Evolutionary conservation across 2,329 filamentous ascomycete species (phyloP).

Genomic region (Penicillium italicum): DNA sequence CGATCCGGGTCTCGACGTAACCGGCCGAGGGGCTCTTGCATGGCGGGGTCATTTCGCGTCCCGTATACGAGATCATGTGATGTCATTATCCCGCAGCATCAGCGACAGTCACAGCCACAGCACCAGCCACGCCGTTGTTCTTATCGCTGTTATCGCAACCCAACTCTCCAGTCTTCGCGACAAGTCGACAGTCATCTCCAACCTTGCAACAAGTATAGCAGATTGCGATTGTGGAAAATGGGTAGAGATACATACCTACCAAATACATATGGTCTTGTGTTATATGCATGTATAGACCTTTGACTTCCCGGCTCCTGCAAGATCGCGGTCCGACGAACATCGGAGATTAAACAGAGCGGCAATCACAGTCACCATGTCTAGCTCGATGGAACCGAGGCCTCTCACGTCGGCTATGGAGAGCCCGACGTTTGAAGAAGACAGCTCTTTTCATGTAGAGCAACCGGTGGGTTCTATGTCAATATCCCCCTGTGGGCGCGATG

Average conservation of each 20-base stretch:
- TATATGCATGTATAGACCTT: slow-evolving; percentile 1
- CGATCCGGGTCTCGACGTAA: slow-evolving; percentile 19
- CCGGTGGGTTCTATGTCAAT: slow-evolving; percentile 86
- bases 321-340: slow-evolving; percentile 9
- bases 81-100: neutral
- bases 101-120: slow-evolving; percentile 9
- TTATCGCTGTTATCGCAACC: slow-evolving; percentile 19
- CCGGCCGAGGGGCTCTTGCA: slow-evolving; percentile 29
- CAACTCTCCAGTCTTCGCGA: neutral
- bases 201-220: neutral
- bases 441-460: slow-evolving; percentile 76
- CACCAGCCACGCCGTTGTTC: slow-evolving; percentile 1
- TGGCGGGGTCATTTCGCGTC: slow-evolving; percentile 15
- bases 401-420: slow-evolving; percentile 68
- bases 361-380: slow-evolving; percentile 29
- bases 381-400: slow-evolving; percentile 37
- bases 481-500: slow-evolving; percentile 83
- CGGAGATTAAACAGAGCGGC: slow-evolving; percentile 5
- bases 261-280: neutral
- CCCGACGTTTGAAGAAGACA: slow-evolving; percentile 80
- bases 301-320: slow-evolving; percentile 1
- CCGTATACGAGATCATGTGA: slow-evolving; percentile 18
- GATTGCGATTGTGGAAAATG: slow-evolving; percentile 5
- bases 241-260: neutral
- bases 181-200: neutral